Evolutionary conservation across 148 eudicot species (phyloP).

Genomic region (Cornus florida): DNA sequence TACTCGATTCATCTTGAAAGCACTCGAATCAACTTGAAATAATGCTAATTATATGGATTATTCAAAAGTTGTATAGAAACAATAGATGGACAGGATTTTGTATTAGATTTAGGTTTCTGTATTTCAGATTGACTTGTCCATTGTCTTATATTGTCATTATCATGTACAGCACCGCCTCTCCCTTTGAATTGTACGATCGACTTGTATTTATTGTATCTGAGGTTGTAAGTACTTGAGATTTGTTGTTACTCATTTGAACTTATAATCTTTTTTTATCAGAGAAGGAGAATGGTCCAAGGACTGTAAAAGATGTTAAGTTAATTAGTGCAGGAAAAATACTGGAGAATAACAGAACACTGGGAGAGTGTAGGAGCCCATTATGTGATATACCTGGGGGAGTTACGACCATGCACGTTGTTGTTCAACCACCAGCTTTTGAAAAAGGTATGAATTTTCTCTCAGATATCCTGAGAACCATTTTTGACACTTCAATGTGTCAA

Average conservation of each 20-base stretch:
- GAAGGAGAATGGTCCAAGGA: constrained; percentile 56
- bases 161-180: neutral
- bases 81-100: neutral
- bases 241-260: constrained; percentile 1
- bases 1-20: neutral
- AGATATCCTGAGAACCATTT: neutral
- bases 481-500: neutral
- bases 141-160: neutral
- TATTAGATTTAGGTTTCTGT: neutral
- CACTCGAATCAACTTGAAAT: neutral
- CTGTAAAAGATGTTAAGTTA: constrained; percentile 60
- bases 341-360: constrained; percentile 60
- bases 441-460: constrained; percentile 36
- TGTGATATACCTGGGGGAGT: constrained; percentile 65
- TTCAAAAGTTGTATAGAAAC: neutral
- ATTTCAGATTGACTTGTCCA: neutral
- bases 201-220: neutral
- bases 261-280: constrained; percentile 30
- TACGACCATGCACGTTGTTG: constrained; percentile 64
- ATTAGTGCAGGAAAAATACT: constrained; percentile 61
- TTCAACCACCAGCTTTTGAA: constrained; percentile 50
- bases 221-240: neutral
- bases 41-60: too few relatives aligned
- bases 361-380: constrained; percentile 53
- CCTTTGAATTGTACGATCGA: neutral